Evolutionary conservation across 202 grass and related monocot genomes (phyloP), one percentile per base, ranked within the genome.

Genomic region (Panicum virgatum): DNA sequence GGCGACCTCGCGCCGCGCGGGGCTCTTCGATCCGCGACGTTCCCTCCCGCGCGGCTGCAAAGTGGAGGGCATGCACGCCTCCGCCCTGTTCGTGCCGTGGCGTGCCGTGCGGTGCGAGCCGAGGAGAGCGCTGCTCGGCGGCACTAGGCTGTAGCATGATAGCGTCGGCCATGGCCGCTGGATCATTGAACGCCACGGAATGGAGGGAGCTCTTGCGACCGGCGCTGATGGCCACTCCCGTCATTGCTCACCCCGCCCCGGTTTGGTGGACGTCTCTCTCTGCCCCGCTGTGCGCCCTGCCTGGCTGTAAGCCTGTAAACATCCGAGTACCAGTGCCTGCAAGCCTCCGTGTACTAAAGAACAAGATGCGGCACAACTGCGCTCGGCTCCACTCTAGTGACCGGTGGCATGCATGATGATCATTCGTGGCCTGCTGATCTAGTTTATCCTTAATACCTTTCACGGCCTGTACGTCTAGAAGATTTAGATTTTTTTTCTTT

Each of bases 201-300:
- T 7, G 64, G 0, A n/a, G n/a, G n/a, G n/a, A 43, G 2, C 13
- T 7, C 58, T 61, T 12, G 58, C 58, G 58, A 29, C 30, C 58
- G 54, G 9, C 54, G 58, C 26, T 29, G 66, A 3, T 48, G 67
- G 67, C 43, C 43, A 16, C 19, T 48, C 11, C 45, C 45, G 15
- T 51, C 45, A 32, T 10, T 70, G 15, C 23, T 71, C 26, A 16
- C 8, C 43, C 3, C 54, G 12, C 12, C 57, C 52, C 12, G 45
- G 69, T 72, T 72, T n/a, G 69, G 69, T 72, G 69, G 69, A 20
- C 69, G 45, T 72, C 69, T 32, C 69, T 51, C 45, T 72, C 67
- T 11, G 69, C 69, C 45, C 9, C 45, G 69, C 69, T 51, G 68
- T 48, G 32, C 11, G 25, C 27, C 43, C 4, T 27, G 26, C 44